Percentiles rank a stretch among this genome's conserved stretches.
phyloP scores from a whole-genome alignment of 768 basidiomycete species.

The Lepiota subincarnata region DNA sequence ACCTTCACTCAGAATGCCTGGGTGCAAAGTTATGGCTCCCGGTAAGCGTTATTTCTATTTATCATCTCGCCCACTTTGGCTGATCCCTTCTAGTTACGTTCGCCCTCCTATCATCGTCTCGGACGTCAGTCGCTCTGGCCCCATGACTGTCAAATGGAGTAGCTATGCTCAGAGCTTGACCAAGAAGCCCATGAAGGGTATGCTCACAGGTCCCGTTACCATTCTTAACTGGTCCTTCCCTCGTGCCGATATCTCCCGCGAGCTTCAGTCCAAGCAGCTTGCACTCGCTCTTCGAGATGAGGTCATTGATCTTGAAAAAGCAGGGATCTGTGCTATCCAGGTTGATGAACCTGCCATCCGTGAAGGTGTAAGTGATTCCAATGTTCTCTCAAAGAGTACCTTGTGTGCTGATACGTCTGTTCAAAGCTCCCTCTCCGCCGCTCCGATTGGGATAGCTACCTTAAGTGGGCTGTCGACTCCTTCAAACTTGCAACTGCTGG shows the following conservation, averaged over 20 bases:
- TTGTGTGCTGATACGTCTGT: constrained; percentile 13
- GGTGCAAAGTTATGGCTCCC: constrained; percentile 99
- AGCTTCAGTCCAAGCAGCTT: constrained; percentile 96
- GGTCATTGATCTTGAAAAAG: constrained; percentile 94
- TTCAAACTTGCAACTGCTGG: constrained; percentile 98
- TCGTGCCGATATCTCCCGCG: constrained; percentile 93
- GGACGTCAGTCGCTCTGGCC: constrained; percentile 86
- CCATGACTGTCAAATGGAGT: constrained; percentile 98
- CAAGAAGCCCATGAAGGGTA: constrained; percentile 96
- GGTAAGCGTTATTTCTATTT: constrained; percentile 40
- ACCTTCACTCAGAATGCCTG: constrained; percentile 98
- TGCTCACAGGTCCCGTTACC: constrained; percentile 97
- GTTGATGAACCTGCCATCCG: constrained; percentile 99
- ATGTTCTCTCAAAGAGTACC: background rate
- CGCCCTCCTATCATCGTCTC: constrained; percentile 98
- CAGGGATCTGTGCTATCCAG: constrained; percentile 96
- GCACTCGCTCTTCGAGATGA: constrained; percentile 98
- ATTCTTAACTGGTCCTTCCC: constrained; percentile 99
- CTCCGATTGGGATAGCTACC: constrained; percentile 93
- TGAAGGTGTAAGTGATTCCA: constrained; percentile 71
- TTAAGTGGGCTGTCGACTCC: constrained; percentile 97
- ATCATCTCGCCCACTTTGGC: constrained; percentile 4
- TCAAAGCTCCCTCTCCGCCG: constrained; percentile 91
- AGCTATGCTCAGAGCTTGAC: constrained; percentile 95
- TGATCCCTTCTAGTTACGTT: constrained; percentile 61